A percentile compares a stretch with the other conserved stretches of the same genome.
Conservation (phyloP, 495 filamentous ascomycete species). For the Tuber calosporum region DNA sequence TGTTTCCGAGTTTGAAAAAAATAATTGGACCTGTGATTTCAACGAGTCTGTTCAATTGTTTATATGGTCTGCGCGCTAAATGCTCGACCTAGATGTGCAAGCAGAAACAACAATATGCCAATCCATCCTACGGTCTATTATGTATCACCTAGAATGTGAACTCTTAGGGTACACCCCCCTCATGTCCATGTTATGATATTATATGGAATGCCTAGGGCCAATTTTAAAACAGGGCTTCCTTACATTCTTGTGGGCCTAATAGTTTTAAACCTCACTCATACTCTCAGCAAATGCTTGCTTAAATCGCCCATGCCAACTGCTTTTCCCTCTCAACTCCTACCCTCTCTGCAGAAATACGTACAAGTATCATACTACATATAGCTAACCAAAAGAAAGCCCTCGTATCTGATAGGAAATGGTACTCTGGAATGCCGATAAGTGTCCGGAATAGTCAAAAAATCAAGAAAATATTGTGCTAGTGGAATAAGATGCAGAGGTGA, state of each 20-base stretch:
- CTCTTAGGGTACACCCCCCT: not conserved
- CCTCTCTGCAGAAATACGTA: not conserved
- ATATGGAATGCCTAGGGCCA: not conserved
- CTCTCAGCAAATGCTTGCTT: not conserved
- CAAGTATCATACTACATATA: not conserved
- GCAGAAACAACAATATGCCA: not conserved
- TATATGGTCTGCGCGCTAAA: not conserved
- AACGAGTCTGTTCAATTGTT: not conserved
- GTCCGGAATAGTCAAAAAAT: not conserved
- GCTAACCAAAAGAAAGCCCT: not conserved
- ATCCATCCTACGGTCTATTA: not conserved
- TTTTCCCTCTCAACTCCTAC: not conserved
- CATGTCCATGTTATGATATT: not conserved
- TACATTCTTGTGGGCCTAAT: not conserved
- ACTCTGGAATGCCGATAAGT: not conserved
- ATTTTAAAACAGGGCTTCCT: not conserved
- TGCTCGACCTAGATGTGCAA: not conserved
- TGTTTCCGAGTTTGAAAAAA: not conserved
- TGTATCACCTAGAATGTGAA: not conserved
- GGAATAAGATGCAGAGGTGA: not conserved
- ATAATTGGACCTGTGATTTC: not conserved
- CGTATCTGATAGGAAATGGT: not conserved
- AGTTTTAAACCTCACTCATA: not conserved
- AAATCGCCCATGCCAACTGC: not conserved
- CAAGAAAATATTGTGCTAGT: not conserved